Percentiles rank a stretch among this genome's conserved stretches.
phyloP scores from a whole-genome alignment of 306 rosid species.

The Abrus pulchellus region DNA sequence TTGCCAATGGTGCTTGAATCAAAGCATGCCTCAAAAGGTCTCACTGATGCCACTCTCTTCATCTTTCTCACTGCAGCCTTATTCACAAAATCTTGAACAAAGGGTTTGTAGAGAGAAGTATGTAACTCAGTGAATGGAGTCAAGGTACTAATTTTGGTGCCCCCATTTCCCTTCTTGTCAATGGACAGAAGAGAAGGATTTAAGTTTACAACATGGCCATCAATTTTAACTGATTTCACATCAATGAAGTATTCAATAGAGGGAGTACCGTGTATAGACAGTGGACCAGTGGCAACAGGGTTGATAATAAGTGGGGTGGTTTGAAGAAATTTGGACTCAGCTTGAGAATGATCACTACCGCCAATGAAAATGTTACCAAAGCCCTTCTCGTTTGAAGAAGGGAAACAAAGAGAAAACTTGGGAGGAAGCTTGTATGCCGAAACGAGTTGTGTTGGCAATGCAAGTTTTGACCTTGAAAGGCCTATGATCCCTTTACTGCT shows the following conservation, averaged over 20 bases:
- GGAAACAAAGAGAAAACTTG: conserved; percentile 39
- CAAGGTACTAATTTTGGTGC: conserved; percentile 31
- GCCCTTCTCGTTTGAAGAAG: background rate
- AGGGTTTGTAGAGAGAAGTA: conserved; percentile 25
- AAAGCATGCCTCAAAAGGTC: conserved; percentile 45
- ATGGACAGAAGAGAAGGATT: conserved; percentile 33
- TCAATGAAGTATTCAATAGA: conserved; percentile 30
- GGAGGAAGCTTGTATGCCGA: background rate
- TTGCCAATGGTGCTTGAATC: conserved; percentile 27
- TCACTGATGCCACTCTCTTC: conserved; percentile 38
- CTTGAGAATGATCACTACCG: background rate
- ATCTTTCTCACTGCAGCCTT: conserved; percentile 29
- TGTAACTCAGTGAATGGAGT: conserved; percentile 25
- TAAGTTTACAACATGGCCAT: conserved; percentile 20
- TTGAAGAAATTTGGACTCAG: background rate
- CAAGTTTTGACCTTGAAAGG: conserved; percentile 24
- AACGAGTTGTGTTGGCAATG: conserved; percentile 22
- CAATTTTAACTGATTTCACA: conserved; percentile 41
- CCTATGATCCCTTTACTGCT: conserved; percentile 26
- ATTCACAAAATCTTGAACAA: conserved; percentile 36
- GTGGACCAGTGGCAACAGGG: background rate
- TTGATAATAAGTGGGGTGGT: conserved; percentile 31
- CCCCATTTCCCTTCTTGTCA: conserved; percentile 38
- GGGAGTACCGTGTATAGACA: background rate
- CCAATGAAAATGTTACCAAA: conserved; percentile 29